phyloP scores from a whole-genome alignment of 176 grass and related monocot genomes.

The Ensete glaucum region DNA sequence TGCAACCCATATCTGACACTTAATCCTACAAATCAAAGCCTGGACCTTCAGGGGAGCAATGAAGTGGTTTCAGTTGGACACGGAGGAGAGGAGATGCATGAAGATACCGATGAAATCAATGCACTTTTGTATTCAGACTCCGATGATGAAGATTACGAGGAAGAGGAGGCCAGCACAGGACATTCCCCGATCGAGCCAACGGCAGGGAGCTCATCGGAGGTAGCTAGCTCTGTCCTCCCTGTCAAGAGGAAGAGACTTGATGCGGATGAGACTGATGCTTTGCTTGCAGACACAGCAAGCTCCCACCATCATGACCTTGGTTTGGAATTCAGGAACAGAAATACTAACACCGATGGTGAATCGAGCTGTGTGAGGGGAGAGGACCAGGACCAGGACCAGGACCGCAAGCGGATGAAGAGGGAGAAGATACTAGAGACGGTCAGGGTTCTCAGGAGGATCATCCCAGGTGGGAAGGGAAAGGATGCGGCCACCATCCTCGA shows the following conservation, averaged over 20 bases:
- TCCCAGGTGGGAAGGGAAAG: slow-evolving; percentile 63
- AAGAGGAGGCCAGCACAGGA: slow-evolving; percentile 20
- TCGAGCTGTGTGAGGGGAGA: slow-evolving; percentile 58
- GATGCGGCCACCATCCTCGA: slow-evolving; percentile 74
- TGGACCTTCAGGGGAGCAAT: slow-evolving; percentile 57
- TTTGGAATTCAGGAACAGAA: slow-evolving; percentile 13
- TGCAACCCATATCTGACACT: slow-evolving; percentile 8
- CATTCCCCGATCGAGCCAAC: slow-evolving; percentile 23
- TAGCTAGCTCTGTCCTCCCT: slow-evolving; percentile 25
- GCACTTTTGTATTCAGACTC: slow-evolving; percentile 73
- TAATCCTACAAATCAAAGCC: slow-evolving; percentile 26
- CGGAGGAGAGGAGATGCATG: slow-evolving; percentile 50
- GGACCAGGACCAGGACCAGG: slow-evolving; percentile 24
- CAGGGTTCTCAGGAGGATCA: slow-evolving; percentile 54
- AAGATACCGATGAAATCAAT: slow-evolving; percentile 82
- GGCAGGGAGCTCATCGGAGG: slow-evolving; percentile 34
- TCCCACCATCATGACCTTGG: slow-evolving; percentile 18
- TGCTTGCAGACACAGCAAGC: slow-evolving; percentile 68
- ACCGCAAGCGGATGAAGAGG: slow-evolving; percentile 42
- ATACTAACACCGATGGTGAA: slow-evolving; percentile 9
- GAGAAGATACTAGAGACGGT: slow-evolving; percentile 82
- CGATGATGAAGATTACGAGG: slow-evolving; percentile 30
- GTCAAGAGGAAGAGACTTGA: slow-evolving; percentile 66
- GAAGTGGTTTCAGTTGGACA: slow-evolving; percentile 48
- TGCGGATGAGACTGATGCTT: slow-evolving; percentile 31